Percentiles rank a stretch among this genome's conserved stretches.
These are phyloP conservation scores for Paraurostyla sp. DNA, from an alignment of 73 alveolate genomes.

Conservation along the genomic window DNA sequence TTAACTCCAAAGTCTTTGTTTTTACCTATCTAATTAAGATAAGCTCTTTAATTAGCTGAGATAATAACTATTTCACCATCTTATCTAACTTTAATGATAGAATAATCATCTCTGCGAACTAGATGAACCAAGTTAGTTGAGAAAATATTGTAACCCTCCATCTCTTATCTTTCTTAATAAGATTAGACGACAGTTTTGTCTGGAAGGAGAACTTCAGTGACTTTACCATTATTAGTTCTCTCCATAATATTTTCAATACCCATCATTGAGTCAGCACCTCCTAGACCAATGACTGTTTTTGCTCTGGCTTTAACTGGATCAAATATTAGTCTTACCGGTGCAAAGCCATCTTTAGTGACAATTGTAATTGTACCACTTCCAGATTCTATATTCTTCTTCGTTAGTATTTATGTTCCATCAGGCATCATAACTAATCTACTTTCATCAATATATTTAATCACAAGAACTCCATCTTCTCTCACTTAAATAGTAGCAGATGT, in stretches of 20 bases:
- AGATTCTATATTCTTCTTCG: conserved; percentile 68
- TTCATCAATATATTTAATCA: conserved; percentile 80
- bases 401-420: conserved; percentile 86
- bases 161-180: conserved; percentile 89
- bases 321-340: conserved; percentile 82
- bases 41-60: conserved; percentile 87
- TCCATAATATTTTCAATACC: conserved; percentile 92
- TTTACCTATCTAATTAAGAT: conserved; percentile 84
- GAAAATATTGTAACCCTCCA: conserved; percentile 89
- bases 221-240: conserved; percentile 90
- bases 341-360: conserved; percentile 85
- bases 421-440: conserved; percentile 79
- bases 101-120: conserved; percentile 82
- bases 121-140: conserved; percentile 81
- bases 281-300: conserved; percentile 92
- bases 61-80: conserved; percentile 94
- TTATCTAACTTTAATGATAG: conserved; percentile 87
- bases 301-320: conserved; percentile 95
- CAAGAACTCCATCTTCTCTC: conserved; percentile 86
- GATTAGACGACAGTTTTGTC: conserved; percentile 80
- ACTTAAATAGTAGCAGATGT: conserved; percentile 76
- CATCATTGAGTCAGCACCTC: conserved; percentile 94
- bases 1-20: conserved; percentile 76
- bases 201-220: conserved; percentile 87
- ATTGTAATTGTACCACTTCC: conserved; percentile 65